Evolutionary conservation across 495 filamentous ascomycete species (phyloP).

Genomic region (Barbatosphaeria neglecta): DNA sequence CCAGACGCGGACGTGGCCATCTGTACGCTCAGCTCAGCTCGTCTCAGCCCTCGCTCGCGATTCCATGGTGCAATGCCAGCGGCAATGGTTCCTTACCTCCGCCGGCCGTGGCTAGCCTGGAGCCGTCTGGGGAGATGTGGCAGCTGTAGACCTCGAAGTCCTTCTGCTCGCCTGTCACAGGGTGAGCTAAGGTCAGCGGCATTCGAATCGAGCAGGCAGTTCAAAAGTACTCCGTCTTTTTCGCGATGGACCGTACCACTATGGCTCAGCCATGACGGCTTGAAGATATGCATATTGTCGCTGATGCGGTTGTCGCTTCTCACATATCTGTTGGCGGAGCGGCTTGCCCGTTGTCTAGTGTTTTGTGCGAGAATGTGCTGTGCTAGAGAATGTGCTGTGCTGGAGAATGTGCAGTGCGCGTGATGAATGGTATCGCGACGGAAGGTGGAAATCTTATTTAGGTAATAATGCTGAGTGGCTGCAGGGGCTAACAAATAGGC

Average conservation of each 20-base stretch:
- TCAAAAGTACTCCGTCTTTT: too few relatives aligned
- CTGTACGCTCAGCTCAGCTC: constrained; percentile 20
- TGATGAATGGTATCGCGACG: too few relatives aligned
- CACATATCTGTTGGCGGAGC: neutral
- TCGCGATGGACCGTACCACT: too few relatives aligned
- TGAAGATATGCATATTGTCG: constrained; percentile 67
- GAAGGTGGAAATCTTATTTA: too few relatives aligned
- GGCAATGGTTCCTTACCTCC: constrained; percentile 49
- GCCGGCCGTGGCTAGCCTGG: constrained; percentile 80
- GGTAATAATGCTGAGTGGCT: too few relatives aligned
- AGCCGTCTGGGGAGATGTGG: constrained; percentile 90
- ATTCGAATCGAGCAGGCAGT: too few relatives aligned
- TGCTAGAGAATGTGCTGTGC: too few relatives aligned
- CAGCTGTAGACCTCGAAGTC: constrained; percentile 97
- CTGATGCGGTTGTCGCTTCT: constrained; percentile 6
- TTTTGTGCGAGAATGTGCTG: too few relatives aligned
- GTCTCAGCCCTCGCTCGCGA: constrained; percentile 7
- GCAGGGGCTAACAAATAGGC: neutral
- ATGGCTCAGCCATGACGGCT: constrained; percentile 88
- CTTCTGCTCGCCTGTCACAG: constrained; percentile 69
- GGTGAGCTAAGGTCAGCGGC: constrained; percentile 5
- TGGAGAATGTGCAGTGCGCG: too few relatives aligned
- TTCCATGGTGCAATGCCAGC: constrained; percentile 12
- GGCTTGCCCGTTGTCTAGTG: neutral
- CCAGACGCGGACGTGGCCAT: constrained; percentile 96